Base-by-base conservation (phyloP, 2,329 filamentous ascomycete genomes). In the Penicillium nordicum region DNA sequence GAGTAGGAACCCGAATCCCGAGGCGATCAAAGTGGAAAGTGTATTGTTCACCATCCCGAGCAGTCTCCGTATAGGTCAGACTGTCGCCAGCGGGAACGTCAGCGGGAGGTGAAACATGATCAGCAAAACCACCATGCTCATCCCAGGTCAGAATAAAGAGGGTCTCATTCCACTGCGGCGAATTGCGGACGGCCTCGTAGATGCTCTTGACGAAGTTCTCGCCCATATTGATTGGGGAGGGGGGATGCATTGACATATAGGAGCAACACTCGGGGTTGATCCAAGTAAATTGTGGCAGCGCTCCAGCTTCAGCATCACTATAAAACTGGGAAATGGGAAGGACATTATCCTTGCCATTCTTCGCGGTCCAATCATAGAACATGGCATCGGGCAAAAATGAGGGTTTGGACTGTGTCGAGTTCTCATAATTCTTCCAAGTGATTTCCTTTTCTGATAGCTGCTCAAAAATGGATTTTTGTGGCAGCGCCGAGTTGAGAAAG, bases 251-350 rank as follows among this genome's bases (percentile, higher is more conserved):
- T 14, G 77, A 79, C 57, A 73, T 82, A 59, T 78, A 78, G 16
- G 72, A 72, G 62, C 81, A 80, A 70, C 81, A 80, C 57, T 78
- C 76, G 4, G 79, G 77, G 62, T 79, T 84, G 68, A 80, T 73
- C 65, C 79, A 81, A 60, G 74, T 77, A 53, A 80, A 77, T 40
- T 71, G 67, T 5, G 78, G 74, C 1, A 81, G 70, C 0, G 67
- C 72, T n/a, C 79, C 78, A 5, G 72, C 71, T 8, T 69, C 63
- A 5, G 79, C 79, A 60, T 80, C 79, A 4, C 61, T 59, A 63
- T 76, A 80, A 62, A 80, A 80, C 38, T 75, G 64, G 18, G 72
- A 66, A 4, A 80, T 61, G 1, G 72, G 69, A 18, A 72, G 64
- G 41, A 76, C 68, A 32, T 72, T 70, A 11, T 70, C 72, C 37